Evolutionary conservation across 208 protist genomes (phyloP).

Genomic region (Trypanosoma vivax): DNA sequence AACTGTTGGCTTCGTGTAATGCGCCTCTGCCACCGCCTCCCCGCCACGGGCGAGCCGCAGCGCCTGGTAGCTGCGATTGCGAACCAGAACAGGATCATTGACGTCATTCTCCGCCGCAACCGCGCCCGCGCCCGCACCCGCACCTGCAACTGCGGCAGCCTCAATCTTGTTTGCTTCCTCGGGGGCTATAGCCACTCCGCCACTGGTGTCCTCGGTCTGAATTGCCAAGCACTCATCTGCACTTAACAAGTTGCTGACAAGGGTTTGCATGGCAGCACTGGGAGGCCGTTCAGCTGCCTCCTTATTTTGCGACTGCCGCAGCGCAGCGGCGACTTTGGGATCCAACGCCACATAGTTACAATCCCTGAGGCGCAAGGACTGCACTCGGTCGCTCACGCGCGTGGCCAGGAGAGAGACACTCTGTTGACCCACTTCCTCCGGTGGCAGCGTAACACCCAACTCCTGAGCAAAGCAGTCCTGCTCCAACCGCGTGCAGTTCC

Average conservation of each 20-base stretch:
- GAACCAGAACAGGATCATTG: slow-evolving; percentile 18
- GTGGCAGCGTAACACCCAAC: slow-evolving; percentile 22
- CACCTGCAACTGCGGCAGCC: not conserved
- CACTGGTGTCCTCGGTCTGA: too few relatives aligned
- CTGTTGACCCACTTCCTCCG: not conserved
- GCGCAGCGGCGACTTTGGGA: not conserved
- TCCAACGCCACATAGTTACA: slow-evolving; percentile 31
- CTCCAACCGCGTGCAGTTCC: slow-evolving; percentile 41
- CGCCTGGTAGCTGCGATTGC: slow-evolving; percentile 69
- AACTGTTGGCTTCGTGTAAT: slow-evolving; percentile 21
- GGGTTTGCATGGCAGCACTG: not conserved
- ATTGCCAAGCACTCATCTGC: too few relatives aligned
- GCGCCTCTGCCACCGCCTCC: slow-evolving; percentile 18
- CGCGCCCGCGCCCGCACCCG: not conserved
- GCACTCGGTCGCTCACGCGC: slow-evolving; percentile 21
- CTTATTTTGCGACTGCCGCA: not conserved
- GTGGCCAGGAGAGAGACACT: slow-evolving; percentile 2
- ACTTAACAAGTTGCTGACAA: too few relatives aligned
- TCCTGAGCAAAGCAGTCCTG: slow-evolving; percentile 47
- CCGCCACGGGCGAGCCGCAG: slow-evolving; percentile 55
- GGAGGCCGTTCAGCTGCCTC: not conserved
- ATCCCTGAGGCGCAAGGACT: slow-evolving; percentile 45
- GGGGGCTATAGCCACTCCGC: slow-evolving; percentile 2
- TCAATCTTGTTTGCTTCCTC: slow-evolving; percentile 13
- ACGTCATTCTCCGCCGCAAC: not conserved